These are phyloP conservation scores for Wickerhamomyces sp. DNA, from an alignment of 1,139 yeast genomes.

Conservation along the genomic window DNA sequence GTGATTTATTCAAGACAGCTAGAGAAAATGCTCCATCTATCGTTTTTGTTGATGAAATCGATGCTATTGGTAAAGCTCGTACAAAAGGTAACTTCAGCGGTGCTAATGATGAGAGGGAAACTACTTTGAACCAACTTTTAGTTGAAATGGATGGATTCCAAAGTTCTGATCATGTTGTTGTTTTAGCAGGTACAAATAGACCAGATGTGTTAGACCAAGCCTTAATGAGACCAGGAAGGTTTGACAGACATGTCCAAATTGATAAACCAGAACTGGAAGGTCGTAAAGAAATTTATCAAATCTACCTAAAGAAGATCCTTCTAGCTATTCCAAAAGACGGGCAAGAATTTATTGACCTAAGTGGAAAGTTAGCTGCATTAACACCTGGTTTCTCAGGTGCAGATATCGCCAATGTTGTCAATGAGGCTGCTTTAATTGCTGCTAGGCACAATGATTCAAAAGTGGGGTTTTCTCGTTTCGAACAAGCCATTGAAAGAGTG, in stretches of 20 bases:
- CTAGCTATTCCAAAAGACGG: slow-evolving; percentile 40
- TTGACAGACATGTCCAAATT: slow-evolving; percentile 70
- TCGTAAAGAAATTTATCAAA: slow-evolving; percentile 68
- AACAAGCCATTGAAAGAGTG: slow-evolving; percentile 77
- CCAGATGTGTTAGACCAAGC: slow-evolving; percentile 77
- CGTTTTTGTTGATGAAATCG: slow-evolving; percentile 78
- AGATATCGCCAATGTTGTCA: slow-evolving; percentile 79
- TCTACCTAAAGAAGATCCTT: slow-evolving; percentile 59
- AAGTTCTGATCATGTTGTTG: slow-evolving; percentile 70
- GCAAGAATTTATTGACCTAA: slow-evolving; percentile 52
- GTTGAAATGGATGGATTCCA: slow-evolving; percentile 88
- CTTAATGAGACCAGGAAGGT: slow-evolving; percentile 78
- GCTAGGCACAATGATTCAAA: slow-evolving; percentile 59
- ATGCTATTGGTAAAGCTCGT: slow-evolving; percentile 80
- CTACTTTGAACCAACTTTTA: slow-evolving; percentile 70
- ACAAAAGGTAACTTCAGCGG: slow-evolving; percentile 63
- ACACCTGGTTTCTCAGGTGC: slow-evolving; percentile 89
- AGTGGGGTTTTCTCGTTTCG: slow-evolving; percentile 62
- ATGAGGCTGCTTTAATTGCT: slow-evolving; percentile 80
- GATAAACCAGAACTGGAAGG: slow-evolving; percentile 79
- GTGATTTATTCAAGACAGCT: slow-evolving; percentile 76
- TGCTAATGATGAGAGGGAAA: slow-evolving; percentile 75
- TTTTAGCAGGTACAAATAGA: slow-evolving; percentile 79
- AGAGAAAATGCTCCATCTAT: slow-evolving; percentile 79
- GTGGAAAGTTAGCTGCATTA: slow-evolving; percentile 70